phyloP scores from a whole-genome alignment of 2,329 filamentous ascomycete genomes.

The Ceratocystis huliohia region DNA sequence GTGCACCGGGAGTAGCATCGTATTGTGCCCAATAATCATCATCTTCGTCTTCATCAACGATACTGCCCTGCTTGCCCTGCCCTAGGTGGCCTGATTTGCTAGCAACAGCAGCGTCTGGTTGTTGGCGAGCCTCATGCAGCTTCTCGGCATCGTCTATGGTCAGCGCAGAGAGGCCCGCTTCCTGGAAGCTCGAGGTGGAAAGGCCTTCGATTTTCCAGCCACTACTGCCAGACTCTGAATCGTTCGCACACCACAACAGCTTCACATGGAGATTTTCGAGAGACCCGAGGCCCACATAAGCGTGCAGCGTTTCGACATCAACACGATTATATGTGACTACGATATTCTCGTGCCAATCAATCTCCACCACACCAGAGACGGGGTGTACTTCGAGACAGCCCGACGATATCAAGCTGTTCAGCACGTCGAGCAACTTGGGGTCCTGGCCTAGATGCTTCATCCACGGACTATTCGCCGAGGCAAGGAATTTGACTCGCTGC shows the following conservation, averaged over 20 bases:
- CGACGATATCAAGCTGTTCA: constrained; percentile 41
- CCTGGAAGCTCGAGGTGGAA: constrained; percentile 12
- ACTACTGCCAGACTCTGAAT: constrained; percentile 46
- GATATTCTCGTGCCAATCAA: constrained; percentile 49
- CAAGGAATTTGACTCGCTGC: constrained; percentile 53
- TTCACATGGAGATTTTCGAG: constrained; percentile 35
- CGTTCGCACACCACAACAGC: constrained; percentile 56
- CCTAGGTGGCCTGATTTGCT: constrained; percentile 13
- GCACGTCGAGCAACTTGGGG: constrained; percentile 61
- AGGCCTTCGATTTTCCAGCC: constrained; percentile 60
- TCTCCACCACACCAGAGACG: constrained; percentile 64
- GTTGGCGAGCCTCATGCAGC: not conserved
- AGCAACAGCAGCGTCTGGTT: constrained; percentile 16
- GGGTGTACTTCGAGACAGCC: constrained; percentile 66
- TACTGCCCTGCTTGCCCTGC: constrained; percentile 7
- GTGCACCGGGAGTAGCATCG: constrained; percentile 51
- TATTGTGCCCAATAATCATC: constrained; percentile 35
- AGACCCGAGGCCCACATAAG: constrained; percentile 42
- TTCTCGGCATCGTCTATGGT: constrained; percentile 10
- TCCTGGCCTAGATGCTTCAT: constrained; percentile 46
- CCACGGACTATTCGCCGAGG: constrained; percentile 28
- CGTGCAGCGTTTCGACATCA: constrained; percentile 63
- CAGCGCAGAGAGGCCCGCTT: constrained; percentile 30
- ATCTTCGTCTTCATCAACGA: constrained; percentile 31
- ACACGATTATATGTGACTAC: constrained; percentile 52